Evolutionary conservation across 2,329 filamentous ascomycete genomes (phyloP), one percentile per base, ranked within the genome.

Genomic region (Onygenales sp.): DNA sequence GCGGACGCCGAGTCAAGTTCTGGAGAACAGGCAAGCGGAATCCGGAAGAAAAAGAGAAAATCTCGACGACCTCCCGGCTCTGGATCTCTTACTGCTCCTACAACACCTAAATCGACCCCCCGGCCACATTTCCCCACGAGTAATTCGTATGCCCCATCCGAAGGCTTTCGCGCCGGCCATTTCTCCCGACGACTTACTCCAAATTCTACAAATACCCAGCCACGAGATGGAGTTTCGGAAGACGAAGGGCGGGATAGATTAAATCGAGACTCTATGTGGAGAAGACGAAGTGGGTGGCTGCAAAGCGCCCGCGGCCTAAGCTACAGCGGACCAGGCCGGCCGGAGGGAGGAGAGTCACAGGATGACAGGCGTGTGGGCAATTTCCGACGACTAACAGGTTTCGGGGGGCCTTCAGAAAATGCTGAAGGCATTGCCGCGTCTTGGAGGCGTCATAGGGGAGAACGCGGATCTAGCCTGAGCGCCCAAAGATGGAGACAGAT

Each of bases 401-500:
- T 83, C 54, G 81, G 85, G 56, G 79, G 81, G 13, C 80, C 82
- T 21, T 79, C 82, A n/a, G 81, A 77, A 35, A 74, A 82, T 56
- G 72, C 77, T 43, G 86, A 85, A 9, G 83, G 86, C 55, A 78
- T 80, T 17, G 79, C 85, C 60, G 78, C 78, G 11, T 75, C 82
- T 46, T 71, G 72, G 70, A 69, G 68, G 55, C 68, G 72, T 42
- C 71, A 75, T 59, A 71, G 80, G 32, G 65, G 70, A 41, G 86
- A 90, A 59, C 78, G 86, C 60, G 83, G 86, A 27, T 82, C 85
- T 2, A 89, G 85, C 13, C 84, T 86, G 6, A 74, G 74, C 63
- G 89, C 83, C 14, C 87, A 92, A 63, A 89, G 88, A 73, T 98
- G 93, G 93, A 85, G 85, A 58, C 88, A 94, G 65, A 81, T 98